Evolutionary conservation across 345 rosid genomes (phyloP).

Genomic region (Pelargonium nanum): DNA sequence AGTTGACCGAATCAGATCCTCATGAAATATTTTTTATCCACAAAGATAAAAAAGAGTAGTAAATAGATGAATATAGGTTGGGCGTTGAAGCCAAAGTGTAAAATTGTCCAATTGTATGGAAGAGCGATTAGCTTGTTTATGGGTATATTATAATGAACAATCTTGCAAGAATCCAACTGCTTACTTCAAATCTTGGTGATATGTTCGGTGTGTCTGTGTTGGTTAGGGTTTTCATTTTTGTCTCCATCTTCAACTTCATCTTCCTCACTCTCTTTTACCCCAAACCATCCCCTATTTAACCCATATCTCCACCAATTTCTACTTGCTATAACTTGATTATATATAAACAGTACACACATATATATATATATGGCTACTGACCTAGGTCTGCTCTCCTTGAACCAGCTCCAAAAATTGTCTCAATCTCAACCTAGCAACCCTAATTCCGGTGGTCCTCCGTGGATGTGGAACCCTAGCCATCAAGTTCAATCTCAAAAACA

Average conservation of each 20-base stretch:
- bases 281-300: constrained; percentile 24
- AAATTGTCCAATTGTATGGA: constrained; percentile 17
- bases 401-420: constrained; percentile 19
- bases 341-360: constrained; percentile 16
- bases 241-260: constrained; percentile 16
- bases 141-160: constrained; percentile 8
- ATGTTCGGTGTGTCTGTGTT: constrained; percentile 16
- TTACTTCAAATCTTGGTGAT: constrained; percentile 21
- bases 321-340: constrained; percentile 18
- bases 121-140: neutral
- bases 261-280: neutral
- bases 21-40: neutral
- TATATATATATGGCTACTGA: constrained; percentile 28
- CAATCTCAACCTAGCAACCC: constrained; percentile 2
- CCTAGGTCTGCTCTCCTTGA: constrained; percentile 33
- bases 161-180: constrained; percentile 26
- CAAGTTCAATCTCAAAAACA: constrained; percentile 3
- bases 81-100: constrained; percentile 37
- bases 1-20: too few relatives aligned
- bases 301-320: constrained; percentile 16
- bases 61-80: constrained; percentile 2
- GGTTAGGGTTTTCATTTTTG: constrained; percentile 30
- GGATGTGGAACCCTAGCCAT: constrained; percentile 18
- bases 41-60: neutral
- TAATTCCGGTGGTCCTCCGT: neutral